Evolutionary conservation across 371 early-diverging fungal genomes (phyloP).

Genomic region (Mortierella sp.): DNA sequence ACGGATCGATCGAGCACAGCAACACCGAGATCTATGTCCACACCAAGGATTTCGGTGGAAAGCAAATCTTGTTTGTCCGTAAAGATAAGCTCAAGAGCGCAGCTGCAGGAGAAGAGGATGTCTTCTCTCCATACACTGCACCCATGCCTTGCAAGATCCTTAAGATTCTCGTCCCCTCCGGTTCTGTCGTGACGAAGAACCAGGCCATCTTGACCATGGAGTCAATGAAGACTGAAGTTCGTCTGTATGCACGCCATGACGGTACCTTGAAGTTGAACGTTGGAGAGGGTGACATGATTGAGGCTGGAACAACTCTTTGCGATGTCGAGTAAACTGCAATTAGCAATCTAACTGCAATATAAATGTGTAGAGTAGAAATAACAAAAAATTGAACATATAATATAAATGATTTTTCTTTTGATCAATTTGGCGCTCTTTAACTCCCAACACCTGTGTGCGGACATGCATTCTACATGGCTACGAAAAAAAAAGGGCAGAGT

Average conservation of each 20-base stretch:
- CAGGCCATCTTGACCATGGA: constrained; percentile 77
- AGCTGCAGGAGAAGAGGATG: constrained; percentile 57
- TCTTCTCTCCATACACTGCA: constrained; percentile 76
- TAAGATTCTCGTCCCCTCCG: constrained; percentile 67
- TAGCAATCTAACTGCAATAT: too few species aligned
- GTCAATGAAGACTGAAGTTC: constrained; percentile 84
- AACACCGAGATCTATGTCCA: constrained; percentile 66
- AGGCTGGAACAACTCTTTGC: constrained; percentile 76
- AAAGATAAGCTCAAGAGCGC: constrained; percentile 64
- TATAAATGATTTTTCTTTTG: constrained; percentile 1
- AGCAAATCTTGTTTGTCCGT: constrained; percentile 64
- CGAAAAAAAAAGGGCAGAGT: too few species aligned
- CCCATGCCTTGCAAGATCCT: constrained; percentile 84
- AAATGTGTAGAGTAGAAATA: constrained; percentile 2
- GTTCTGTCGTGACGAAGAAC: constrained; percentile 70
- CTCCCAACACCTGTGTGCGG: too few species aligned
- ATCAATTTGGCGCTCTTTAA: too few species aligned
- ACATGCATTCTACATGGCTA: too few species aligned
- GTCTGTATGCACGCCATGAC: constrained; percentile 71
- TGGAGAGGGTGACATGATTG: constrained; percentile 74
- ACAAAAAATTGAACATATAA: not conserved
- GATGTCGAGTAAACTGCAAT: constrained; percentile 59
- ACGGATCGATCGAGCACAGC: constrained; percentile 62
- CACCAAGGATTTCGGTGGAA: constrained; percentile 63
- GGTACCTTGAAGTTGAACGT: constrained; percentile 73